Evolutionary conservation across 768 basidiomycete genomes (phyloP).

Genomic region (Russula sp.): DNA sequence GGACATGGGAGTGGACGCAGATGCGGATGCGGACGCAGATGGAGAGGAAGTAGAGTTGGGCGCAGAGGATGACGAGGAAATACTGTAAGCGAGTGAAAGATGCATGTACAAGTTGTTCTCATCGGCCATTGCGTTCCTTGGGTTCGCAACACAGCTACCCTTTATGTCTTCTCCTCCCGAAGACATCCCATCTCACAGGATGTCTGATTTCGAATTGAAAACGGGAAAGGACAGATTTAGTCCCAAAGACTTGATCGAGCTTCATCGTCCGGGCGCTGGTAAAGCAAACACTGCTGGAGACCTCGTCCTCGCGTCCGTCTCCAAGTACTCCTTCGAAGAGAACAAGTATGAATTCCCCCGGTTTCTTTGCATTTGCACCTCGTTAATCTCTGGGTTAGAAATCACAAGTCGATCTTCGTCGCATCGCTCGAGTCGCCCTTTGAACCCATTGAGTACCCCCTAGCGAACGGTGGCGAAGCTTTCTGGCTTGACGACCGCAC

Average conservation of each 20-base stretch:
- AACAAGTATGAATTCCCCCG: slow-evolving; percentile 50
- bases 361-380: not conserved
- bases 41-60: slow-evolving; percentile 40
- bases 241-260: slow-evolving; percentile 65
- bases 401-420: slow-evolving; percentile 64
- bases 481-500: slow-evolving; percentile 77
- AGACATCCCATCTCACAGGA: slow-evolving; percentile 31
- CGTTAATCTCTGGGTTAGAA: slow-evolving; percentile 44
- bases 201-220: slow-evolving; percentile 55
- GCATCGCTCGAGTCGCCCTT: slow-evolving; percentile 53
- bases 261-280: slow-evolving; percentile 64
- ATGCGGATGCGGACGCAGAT: slow-evolving; percentile 38
- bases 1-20: slow-evolving; percentile 37
- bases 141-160: slow-evolving; percentile 54
- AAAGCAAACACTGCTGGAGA: slow-evolving; percentile 67
- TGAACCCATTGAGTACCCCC: slow-evolving; percentile 54
- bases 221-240: slow-evolving; percentile 59
- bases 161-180: slow-evolving; percentile 35
- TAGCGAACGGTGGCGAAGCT: slow-evolving; percentile 65
- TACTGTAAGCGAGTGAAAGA: slow-evolving; percentile 53
- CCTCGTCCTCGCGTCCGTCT: slow-evolving; percentile 62
- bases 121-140: slow-evolving; percentile 44
- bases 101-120: not conserved
- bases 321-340: slow-evolving; percentile 67
- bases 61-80: slow-evolving; percentile 42